phyloP scores from a whole-genome alignment of 2,329 filamentous ascomycete genomes.

The Arthroderma sp. region DNA sequence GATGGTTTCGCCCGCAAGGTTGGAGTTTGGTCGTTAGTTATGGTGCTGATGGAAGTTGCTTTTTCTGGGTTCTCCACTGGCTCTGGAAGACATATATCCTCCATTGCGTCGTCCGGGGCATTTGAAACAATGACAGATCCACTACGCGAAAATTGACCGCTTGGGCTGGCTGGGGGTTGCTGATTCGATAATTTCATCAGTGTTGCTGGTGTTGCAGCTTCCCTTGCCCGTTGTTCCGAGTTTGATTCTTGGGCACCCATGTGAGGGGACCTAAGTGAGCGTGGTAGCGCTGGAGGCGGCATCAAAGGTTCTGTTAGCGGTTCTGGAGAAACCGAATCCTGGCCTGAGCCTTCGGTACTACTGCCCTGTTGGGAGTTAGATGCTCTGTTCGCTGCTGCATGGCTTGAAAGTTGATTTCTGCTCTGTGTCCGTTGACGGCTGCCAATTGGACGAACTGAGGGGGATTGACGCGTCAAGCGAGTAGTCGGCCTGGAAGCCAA shows the following conservation, averaged over 20 bases:
- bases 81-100: constrained; percentile 61
- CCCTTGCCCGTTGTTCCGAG: constrained; percentile 22
- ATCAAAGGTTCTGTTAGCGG: constrained; percentile 37
- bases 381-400: constrained; percentile 7
- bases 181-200: constrained; percentile 60
- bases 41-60: constrained; percentile 37
- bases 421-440: constrained; percentile 22
- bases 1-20: constrained; percentile 54
- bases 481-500: constrained; percentile 21
- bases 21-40: constrained; percentile 41
- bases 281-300: constrained; percentile 36
- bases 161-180: constrained; percentile 26
- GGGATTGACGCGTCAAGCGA: constrained; percentile 31
- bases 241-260: constrained; percentile 21
- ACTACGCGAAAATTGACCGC: constrained; percentile 23
- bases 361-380: constrained; percentile 18
- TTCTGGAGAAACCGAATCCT: constrained; percentile 38
- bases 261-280: constrained; percentile 28
- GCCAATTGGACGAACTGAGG: constrained; percentile 28
- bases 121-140: constrained; percentile 27
- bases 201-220: constrained; percentile 74
- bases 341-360: constrained; percentile 33
- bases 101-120: constrained; percentile 44
- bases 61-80: constrained; percentile 42
- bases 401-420: constrained; percentile 10